Base-by-base conservation (phyloP, 1,284 basidiomycete genomes). In the Xanthoconium separans region DNA sequence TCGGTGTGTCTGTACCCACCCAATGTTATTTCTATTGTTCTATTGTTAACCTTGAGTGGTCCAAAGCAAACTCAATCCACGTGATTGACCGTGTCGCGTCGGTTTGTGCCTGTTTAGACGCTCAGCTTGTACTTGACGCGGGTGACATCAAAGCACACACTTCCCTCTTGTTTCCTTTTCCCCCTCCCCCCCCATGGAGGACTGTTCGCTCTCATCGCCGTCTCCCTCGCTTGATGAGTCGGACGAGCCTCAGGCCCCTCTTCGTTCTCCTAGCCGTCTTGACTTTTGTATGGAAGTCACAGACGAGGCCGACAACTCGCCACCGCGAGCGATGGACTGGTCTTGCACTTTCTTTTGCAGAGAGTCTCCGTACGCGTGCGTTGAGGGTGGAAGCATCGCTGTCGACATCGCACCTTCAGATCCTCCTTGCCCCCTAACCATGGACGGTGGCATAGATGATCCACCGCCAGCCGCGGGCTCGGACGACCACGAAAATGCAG, bases 221-320 rank as follows among this genome's bases (percentile, higher is more conserved):
- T 47, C 55, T 6, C 31, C 30, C 30, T 16, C 20, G 13, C 42
- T 43, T 1, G 58, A 65, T 6, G 60, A 55, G 22, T 44, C 44
- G 2, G 58, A 65, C 4, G 60, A 56, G 22, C 48, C 50, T 11
- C 53, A 18, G 18, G 29, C 44, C 5, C 65, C 67, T 20, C 54
- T 31, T 44, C 70, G 70, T 13, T 70, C 66, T 37, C 70, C 66
- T 42, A 69, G 70, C 42, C 69, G 70, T 29, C 70, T 69, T 6
- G 69, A 72, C 43, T 69, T 72, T 37, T 69, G 65, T 46, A 27
- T 56, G 36, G 48, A 56, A 16, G 55, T 41, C 8, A n/a, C 18
- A 6, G 52, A 59, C n/a, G 24, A 44, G 13, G 44, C 24, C 22
- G 34, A 33, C 18, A 40, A 53, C 46, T 37, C 47, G 37, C 47